Conservation (phyloP, 805 yeast genomes). For the Kazachstania kunashirensis region DNA sequence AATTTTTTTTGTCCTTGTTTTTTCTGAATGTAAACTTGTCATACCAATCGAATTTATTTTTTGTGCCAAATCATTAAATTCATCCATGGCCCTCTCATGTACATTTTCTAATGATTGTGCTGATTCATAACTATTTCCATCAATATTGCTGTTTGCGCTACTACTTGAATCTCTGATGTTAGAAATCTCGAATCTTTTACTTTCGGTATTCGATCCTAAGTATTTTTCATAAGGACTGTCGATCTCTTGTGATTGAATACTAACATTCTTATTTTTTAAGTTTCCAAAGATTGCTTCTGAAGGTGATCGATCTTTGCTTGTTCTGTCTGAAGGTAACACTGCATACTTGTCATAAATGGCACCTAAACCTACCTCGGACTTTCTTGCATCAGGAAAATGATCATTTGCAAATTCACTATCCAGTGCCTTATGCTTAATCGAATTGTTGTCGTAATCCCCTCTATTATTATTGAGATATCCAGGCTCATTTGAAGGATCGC, state of each 20-base stretch:
- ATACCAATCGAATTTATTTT: conserved; percentile 16
- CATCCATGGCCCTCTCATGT: not conserved
- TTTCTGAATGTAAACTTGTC: conserved; percentile 3
- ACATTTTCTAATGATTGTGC: not conserved
- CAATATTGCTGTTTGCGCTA: conserved; percentile 9
- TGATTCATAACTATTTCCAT: conserved; percentile 6
- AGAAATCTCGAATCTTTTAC: conserved; percentile 18
- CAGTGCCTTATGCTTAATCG: no score
- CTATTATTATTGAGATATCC: no score
- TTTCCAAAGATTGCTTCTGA: not conserved
- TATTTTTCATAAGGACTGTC: conserved; percentile 24
- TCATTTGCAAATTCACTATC: not conserved
- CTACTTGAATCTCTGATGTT: conserved; percentile 18
- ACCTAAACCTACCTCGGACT: conserved; percentile 5
- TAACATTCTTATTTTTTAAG: not conserved
- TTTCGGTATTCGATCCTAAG: conserved; percentile 14
- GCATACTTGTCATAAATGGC: conserved; percentile 5
- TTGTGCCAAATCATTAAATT: conserved; percentile 14
- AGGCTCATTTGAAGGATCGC: no score
- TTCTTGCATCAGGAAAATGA: not conserved
- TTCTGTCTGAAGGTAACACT: not conserved
- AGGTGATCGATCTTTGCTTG: not conserved
- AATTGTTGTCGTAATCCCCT: no score
- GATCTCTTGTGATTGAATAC: not conserved
- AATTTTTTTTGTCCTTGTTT: not conserved